A percentile compares a stretch with the other conserved stretches of the same genome.
Evolutionary conservation across 1,284 basidiomycete species (phyloP).

Genomic region (Cutaneotrichosporon dermatis): DNA sequence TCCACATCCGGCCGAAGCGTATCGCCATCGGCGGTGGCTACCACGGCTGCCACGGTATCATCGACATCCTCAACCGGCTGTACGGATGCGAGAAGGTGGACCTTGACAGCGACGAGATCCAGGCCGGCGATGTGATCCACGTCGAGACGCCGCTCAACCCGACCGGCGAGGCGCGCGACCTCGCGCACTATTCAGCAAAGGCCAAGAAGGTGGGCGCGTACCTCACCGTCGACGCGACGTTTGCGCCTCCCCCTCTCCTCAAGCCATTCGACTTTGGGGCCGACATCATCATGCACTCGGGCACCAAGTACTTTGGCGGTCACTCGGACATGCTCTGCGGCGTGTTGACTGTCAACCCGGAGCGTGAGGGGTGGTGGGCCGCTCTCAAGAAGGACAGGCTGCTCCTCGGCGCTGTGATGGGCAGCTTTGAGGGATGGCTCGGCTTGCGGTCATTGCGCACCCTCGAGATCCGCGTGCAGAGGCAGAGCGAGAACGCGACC

Average conservation of each 20-base stretch:
- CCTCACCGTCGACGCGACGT: constrained; percentile 75
- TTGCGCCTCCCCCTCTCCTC: constrained; percentile 81
- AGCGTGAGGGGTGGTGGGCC: constrained; percentile 56
- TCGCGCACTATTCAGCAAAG: constrained; percentile 74
- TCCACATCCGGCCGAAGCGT: constrained; percentile 60
- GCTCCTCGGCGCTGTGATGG: constrained; percentile 66
- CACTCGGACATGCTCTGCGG: constrained; percentile 83
- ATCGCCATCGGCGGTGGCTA: constrained; percentile 79
- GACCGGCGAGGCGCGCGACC: constrained; percentile 75
- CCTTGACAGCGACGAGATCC: constrained; percentile 68
- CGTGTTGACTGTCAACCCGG: constrained; percentile 59
- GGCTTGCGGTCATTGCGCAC: constrained; percentile 81
- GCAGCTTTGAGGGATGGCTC: constrained; percentile 80
- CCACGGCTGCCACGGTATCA: constrained; percentile 66
- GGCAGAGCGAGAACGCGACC: constrained; percentile 71
- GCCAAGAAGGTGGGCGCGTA: constrained; percentile 68
- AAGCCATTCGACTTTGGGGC: constrained; percentile 80
- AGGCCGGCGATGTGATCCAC: constrained; percentile 71
- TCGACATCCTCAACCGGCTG: constrained; percentile 57
- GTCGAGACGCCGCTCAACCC: constrained; percentile 88
- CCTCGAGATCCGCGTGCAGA: constrained; percentile 56
- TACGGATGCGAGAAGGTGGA: constrained; percentile 22
- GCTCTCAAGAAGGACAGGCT: constrained; percentile 68
- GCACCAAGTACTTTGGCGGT: constrained; percentile 91
- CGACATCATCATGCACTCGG: constrained; percentile 55